Base-by-base conservation (phyloP, 371 early-diverging fungal species). In the Funneliformis caledonium region DNA sequence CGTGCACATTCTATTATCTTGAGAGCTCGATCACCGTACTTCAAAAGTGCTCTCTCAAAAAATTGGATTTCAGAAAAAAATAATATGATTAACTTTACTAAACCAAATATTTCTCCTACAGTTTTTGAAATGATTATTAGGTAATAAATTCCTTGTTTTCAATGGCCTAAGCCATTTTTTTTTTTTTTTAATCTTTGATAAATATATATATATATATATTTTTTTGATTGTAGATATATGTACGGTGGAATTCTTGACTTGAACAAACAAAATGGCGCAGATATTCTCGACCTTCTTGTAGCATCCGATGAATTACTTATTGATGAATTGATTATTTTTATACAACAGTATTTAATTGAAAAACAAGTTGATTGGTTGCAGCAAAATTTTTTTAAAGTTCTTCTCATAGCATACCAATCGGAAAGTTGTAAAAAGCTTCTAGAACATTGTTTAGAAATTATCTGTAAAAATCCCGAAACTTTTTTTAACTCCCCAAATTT, bases 271-370 rank as follows among this genome's bases (percentile, higher is more conserved):
- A 45, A 69, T 43, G 45, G 26, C 14, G 12, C 43, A 43, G n/a
- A 9, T 16, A 45, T 69, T 45, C 69, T 69, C 45, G 45, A 45
- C 10, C 19, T 69, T 43, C 22, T 69, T 4, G 62, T 62, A 9
- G 76, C 76, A 12, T 22, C 76, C 10, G 76, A 76, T 45, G 76
- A 76, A 64, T 43, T 76, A n/a, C n/a, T 16, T 42, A 11, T 76
- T 37, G 26, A 62, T 16, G 76, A 76, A 62, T 45, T 76, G 10
- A 45, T 61, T 8, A 43, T 61, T 43, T 43, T 37, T 11, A 62
- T 43, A 9, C 62, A 76, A 64, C 62, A 60, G 8, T 31, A 76
- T 61, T 43, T 76, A 76, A 61, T 76, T 52, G 19, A 19, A 50
- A 50, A 61, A 2, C 43, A 76, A 45, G 3, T 26, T 12, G 26